These are phyloP conservation scores for Lachancea lanzarotensis DNA, from an alignment of 805 yeast species.

Conservation along the genomic window DNA sequence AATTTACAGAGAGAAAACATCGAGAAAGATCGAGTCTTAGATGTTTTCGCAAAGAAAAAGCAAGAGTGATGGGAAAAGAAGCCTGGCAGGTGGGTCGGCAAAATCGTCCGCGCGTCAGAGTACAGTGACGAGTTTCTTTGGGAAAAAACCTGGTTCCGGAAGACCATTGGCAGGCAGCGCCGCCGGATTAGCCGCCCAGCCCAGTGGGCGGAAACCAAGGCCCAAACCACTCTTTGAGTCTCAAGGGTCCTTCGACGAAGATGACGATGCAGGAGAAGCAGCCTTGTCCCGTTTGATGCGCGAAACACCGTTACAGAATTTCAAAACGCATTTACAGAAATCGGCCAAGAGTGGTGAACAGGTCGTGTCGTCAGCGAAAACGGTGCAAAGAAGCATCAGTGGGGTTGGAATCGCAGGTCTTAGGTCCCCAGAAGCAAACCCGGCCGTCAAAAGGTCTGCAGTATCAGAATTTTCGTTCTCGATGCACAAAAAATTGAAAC, in stretches of 20 bases:
- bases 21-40: too few relatives aligned
- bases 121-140: constrained; percentile 6
- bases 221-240: constrained; percentile 17
- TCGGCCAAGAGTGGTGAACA: too few relatives aligned
- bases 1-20: too few relatives aligned
- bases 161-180: constrained; percentile 2
- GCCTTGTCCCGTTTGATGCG: constrained; percentile 14
- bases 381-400: not conserved
- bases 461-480: constrained; percentile 5
- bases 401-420: not conserved
- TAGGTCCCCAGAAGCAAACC: too few relatives aligned
- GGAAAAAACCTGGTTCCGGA: not conserved
- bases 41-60: constrained; percentile 1
- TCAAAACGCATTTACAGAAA: constrained; percentile 12
- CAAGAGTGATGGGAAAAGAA: not conserved
- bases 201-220: not conserved
- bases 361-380: too few relatives aligned
- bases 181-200: constrained; percentile 8
- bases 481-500: constrained; percentile 1
- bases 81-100: not conserved
- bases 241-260: constrained; percentile 32
- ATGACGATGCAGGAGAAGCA: constrained; percentile 22
- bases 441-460: constrained; percentile 2
- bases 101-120: constrained; percentile 3
- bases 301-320: constrained; percentile 21